Base-by-base conservation (phyloP, 208 protist species). In the Trypanosoma grayi region DNA sequence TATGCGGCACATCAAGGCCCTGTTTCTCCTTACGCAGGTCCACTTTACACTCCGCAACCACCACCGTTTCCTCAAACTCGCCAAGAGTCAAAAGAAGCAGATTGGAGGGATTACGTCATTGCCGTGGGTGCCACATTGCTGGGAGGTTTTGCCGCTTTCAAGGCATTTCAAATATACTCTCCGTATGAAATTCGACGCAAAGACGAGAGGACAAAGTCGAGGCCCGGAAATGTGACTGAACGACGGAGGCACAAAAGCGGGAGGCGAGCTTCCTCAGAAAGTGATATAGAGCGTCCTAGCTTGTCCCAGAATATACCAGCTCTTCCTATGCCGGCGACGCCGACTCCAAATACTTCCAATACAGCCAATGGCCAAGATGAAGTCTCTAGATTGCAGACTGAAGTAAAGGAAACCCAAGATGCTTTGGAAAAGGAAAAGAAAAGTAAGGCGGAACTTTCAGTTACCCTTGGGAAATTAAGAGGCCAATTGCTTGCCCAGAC, bases 71-170 rank as follows among this genome's bases (percentile, higher is more conserved):
- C 43, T n/a, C 45, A 66, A 43, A 59, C 55, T 34, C 40, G 46
- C 44, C 25, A 57, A 18, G 63, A 67, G 57, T 8, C 44, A 18
- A 75, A 57, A 37, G 41, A 34, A 3, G 28, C 55, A 47, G 81
- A 92, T 64, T 94, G 87, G 85, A 77, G 83, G 31, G 82, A 94
- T 67, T 74, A 80, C 24, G 82, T 94, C 33, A 94, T 94, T 66
- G 84, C 69, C 24, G 48, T 70, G 20, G 87, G 84, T 13, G 84
- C 80, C 14, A 74, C 82, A 9, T 66, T 78, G 22, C 44, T 90
- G 31, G 60, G 69, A 27, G 73, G 70, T 22, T 45, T 87, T 37
- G 72, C 71, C 10, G 81, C 67, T 5, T 74, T 77, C 43, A 91
- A 88, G 52, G 67, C 84, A 45, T 90, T 91, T 64, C 65, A 83